Conservation (phyloP, 768 basidiomycete species). For the Coprinopsis sp. region DNA sequence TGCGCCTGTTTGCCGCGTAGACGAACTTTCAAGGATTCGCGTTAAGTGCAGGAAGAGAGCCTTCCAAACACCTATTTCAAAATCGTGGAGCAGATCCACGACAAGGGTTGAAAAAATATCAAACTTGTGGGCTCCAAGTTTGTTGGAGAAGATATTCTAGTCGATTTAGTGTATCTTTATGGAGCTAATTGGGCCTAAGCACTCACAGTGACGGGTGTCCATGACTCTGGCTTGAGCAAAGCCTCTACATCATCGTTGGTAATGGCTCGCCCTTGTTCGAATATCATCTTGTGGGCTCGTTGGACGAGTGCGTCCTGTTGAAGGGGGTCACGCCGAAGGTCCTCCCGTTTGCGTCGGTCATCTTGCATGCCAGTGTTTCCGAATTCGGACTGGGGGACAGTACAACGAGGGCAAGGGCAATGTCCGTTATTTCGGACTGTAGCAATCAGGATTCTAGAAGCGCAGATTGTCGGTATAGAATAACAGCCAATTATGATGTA, state of each 20-base stretch:
- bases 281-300: conserved; percentile 1
- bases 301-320: background rate
- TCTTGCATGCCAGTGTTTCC: conserved; percentile 22
- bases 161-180: background rate
- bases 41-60: conserved; percentile 24
- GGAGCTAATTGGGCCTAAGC: conserved; percentile 9
- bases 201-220: too few species aligned
- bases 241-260: background rate
- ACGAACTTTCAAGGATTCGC: conserved; percentile 20
- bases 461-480: too few species aligned
- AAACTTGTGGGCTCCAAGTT: conserved; percentile 14
- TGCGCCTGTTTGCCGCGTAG: too few species aligned
- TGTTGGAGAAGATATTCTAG: conserved; percentile 26
- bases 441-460: conserved; percentile 21
- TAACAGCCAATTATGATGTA: conserved; percentile 4
- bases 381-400: conserved; percentile 19
- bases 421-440: conserved; percentile 26
- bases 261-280: background rate
- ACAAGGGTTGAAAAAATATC: conserved; percentile 19
- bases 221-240: too few species aligned
- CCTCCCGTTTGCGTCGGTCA: conserved; percentile 11
- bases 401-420: conserved; percentile 32
- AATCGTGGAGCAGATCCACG: conserved; percentile 27
- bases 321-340: conserved; percentile 1
- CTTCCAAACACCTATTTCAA: too few species aligned